Conservation (phyloP, 768 basidiomycete species). For the Cystoderma amianthinum region DNA sequence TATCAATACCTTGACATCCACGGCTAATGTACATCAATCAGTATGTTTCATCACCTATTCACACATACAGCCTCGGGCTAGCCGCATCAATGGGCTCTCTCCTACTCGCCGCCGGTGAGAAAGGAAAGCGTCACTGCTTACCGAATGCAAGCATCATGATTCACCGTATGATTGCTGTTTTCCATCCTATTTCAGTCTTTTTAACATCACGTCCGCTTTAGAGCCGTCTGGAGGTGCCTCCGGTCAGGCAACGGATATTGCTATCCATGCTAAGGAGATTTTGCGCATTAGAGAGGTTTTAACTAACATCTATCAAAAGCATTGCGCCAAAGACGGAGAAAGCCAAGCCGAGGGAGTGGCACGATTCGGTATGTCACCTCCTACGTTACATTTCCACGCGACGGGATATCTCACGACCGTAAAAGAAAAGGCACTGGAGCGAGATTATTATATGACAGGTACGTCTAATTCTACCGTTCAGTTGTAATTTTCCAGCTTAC, state of each 20-base stretch:
- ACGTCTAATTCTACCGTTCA: constrained; percentile 11
- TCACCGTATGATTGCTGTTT: constrained; percentile 58
- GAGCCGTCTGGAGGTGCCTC: constrained; percentile 96
- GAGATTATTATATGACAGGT: constrained; percentile 97
- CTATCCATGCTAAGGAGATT: constrained; percentile 97
- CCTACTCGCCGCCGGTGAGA: constrained; percentile 85
- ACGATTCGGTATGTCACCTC: constrained; percentile 62
- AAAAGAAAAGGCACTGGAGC: constrained; percentile 81
- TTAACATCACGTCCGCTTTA: constrained; percentile 22
- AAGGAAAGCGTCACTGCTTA: constrained; percentile 85
- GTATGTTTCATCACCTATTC: constrained; percentile 93
- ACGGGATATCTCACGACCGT: constrained; percentile 14
- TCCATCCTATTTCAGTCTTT: neutral
- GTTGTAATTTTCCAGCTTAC: constrained; percentile 11
- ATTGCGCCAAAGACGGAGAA: constrained; percentile 71
- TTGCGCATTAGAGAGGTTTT: constrained; percentile 78
- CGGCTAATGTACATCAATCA: constrained; percentile 22
- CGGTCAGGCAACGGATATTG: constrained; percentile 94
- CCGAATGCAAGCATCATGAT: constrained; percentile 98
- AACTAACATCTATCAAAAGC: constrained; percentile 84
- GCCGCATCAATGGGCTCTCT: constrained; percentile 96
- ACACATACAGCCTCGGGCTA: constrained; percentile 94
- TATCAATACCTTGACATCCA: neutral
- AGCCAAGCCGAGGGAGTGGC: constrained; percentile 51
- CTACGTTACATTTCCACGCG: constrained; percentile 7